Evolutionary conservation across 2,329 filamentous ascomycete genomes (phyloP), one percentile per base, ranked within the genome.

Genomic region (Zarea fungicola): DNA sequence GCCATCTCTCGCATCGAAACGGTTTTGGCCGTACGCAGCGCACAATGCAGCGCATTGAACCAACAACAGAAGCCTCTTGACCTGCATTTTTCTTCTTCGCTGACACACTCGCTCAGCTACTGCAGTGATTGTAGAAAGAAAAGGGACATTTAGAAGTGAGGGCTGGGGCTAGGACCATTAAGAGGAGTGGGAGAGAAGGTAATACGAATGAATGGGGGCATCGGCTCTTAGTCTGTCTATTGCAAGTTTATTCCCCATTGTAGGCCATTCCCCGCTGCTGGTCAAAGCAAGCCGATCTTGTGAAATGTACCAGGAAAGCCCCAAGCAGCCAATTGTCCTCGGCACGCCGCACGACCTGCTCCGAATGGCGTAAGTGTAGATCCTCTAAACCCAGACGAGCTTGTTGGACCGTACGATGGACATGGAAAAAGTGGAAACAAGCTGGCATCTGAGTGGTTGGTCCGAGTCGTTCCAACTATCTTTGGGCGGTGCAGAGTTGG

Each of bases 331-430:
- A 40, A 39, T n/a, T 36, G 25, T 46, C 34, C 25, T 46, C 43
- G 26, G 44, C 44, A 46, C 26, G 7, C 44, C 26, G n/a, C 35
- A 21, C 35, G 44, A 37, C 43, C 39, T 47, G 44, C 44, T 39
- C 25, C 14, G 26, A 47, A 47, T 26, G 35, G 16, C 34, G 11
- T 34, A 19, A n/a, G 18, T 5, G 44, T 40, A 34, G 44, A 47
- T 47, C 44, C 35, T 32, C 26, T 32, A 32, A n/a, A 11, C 44
- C 26, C 14, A 21, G 8, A 29, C n/a, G 25, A 32, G 35, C 29
- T 46, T 31, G 26, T 21, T 46, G 25, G 14, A 26, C 41, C 41
- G 41, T 43, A 43, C 21, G 41, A 43, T 43, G 13, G 22, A 42
- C n/a, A n/a, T n/a, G 18, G 13, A 19, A 47, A 32, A 40, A 26